phyloP scores from a whole-genome alignment of 495 filamentous ascomycete species.

The Penicillium ucsense region DNA sequence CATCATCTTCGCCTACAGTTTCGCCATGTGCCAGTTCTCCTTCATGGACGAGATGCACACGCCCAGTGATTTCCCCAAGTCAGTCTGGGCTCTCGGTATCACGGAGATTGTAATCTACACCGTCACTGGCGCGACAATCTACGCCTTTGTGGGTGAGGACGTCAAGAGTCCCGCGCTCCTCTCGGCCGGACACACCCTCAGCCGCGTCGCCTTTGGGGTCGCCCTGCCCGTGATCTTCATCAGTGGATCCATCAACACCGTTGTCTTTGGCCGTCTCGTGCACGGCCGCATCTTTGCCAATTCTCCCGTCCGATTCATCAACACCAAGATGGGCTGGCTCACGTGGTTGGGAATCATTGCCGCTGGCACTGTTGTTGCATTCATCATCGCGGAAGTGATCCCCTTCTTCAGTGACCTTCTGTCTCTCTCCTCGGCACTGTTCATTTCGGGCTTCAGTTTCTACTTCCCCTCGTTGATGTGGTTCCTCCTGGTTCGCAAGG shows the following conservation, averaged over 20 bases:
- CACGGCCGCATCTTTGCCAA: conserved; percentile 47
- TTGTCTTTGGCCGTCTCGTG: conserved; percentile 51
- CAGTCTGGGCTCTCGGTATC: conserved; percentile 48
- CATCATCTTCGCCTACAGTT: conserved; percentile 58
- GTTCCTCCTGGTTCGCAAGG: conserved; percentile 44
- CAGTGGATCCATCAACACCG: conserved; percentile 54
- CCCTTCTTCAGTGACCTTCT: conserved; percentile 59
- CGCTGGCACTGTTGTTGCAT: conserved; percentile 50
- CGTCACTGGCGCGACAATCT: conserved; percentile 56
- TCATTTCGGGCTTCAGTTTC: conserved; percentile 23
- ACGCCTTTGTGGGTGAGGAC: conserved; percentile 54
- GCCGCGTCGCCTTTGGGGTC: conserved; percentile 63
- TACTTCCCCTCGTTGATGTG: conserved; percentile 47
- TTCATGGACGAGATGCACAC: conserved; percentile 71
- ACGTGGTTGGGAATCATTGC: conserved; percentile 48
- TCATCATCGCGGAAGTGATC: conserved; percentile 58
- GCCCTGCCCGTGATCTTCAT: conserved; percentile 66
- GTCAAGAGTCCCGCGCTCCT: conserved; percentile 59
- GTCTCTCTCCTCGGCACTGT: conserved; percentile 42
- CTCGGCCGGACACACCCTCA: conserved; percentile 47
- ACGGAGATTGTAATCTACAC: conserved; percentile 60
- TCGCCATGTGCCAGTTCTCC: conserved; percentile 57
- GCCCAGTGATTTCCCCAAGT: conserved; percentile 51
- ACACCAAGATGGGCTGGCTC: conserved; percentile 46
- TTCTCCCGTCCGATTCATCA: conserved; percentile 47